Evolutionary conservation across 768 basidiomycete genomes (phyloP), one percentile per base, ranked within the genome.

Genomic region (Boletellus sp.): DNA sequence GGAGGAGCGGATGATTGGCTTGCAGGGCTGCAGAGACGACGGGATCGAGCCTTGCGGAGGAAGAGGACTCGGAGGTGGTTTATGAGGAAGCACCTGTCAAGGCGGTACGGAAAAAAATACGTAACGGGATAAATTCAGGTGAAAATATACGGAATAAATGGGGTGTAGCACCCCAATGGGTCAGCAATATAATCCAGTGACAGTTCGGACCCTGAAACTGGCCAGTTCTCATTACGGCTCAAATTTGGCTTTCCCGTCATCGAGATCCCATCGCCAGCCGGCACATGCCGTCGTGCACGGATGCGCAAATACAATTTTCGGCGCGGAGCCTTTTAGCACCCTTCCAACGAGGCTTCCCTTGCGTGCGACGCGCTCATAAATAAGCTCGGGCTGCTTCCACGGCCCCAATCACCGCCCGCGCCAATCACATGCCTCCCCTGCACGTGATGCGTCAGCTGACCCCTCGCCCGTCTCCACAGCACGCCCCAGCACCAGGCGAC

Each of bases 91-190:
- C 53, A 66, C 53, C 54, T 60, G 60, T 69, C 65, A 60, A 70
- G 66, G 66, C 66, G 42, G 66, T 68, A 69, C 67, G 52, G 52
- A 57, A 62, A 64, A 55, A 59, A 69, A 68, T 66, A 68, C 68
- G 68, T 69, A 68, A 68, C 16, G 38, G n/a, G 43, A 26, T 26
- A 26, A 26, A 26, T 26, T 26, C 24, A 26, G 24, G 34, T 42
- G 32, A 52, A 66, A 62, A 60, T 61, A 61, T 32, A 56, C 35
- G 52, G 57, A 62, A 64, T 64, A 63, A 56, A 62, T 62, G 55
- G 49, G 52, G 56, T 42, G 44, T 54, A 49, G 36, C 35, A 40
- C 47, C 48, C 17, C 40, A 33, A 37, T 20, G 28, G 41, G 44
- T 49, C 54, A 62, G 48, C 50, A 59, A 68, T 62, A 53, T 61